These are phyloP conservation scores for Rhytidhysteron rufulum DNA, from an alignment of 2,329 filamentous ascomycete species.

Conservation along the genomic window DNA sequence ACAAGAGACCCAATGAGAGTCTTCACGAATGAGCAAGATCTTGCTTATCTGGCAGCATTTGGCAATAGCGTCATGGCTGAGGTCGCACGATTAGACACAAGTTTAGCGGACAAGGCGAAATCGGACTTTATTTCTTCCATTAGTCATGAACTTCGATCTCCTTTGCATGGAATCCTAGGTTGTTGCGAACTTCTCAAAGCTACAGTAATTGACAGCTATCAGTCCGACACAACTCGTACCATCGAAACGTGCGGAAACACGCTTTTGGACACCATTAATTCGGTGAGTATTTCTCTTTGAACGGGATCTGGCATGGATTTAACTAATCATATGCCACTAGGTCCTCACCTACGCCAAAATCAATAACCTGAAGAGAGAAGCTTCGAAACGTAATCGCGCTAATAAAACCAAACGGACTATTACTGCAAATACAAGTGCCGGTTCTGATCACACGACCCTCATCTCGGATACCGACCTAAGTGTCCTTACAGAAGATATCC, in stretches of 20 bases:
- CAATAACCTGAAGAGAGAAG: constrained; percentile 31
- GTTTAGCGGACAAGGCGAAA: constrained; percentile 45
- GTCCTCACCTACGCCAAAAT: constrained; percentile 40
- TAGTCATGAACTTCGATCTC: constrained; percentile 59
- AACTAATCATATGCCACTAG: constrained; percentile 7
- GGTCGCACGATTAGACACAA: constrained; percentile 35
- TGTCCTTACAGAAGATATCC: constrained; percentile 32
- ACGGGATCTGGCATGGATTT: not conserved
- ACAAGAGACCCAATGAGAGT: constrained; percentile 34
- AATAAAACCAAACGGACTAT: constrained; percentile 28
- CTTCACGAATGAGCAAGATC: constrained; percentile 34
- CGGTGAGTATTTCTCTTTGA: constrained; percentile 20
- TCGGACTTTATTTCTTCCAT: constrained; percentile 58
- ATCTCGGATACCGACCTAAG: constrained; percentile 33
- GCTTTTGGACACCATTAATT: constrained; percentile 40
- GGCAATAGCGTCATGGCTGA: constrained; percentile 32
- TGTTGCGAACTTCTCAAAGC: constrained; percentile 32
- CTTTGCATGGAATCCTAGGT: constrained; percentile 58
- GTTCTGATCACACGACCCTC: constrained; percentile 31
- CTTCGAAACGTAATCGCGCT: constrained; percentile 27
- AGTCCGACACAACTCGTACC: constrained; percentile 40
- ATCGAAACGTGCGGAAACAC: constrained; percentile 39
- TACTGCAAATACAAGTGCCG: constrained; percentile 24
- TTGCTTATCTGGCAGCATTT: constrained; percentile 36
- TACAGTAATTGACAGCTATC: constrained; percentile 26